These are phyloP conservation scores for Metschnikowia baotianmanensis DNA, from an alignment of 805 yeast genomes.

Conservation along the genomic window DNA sequence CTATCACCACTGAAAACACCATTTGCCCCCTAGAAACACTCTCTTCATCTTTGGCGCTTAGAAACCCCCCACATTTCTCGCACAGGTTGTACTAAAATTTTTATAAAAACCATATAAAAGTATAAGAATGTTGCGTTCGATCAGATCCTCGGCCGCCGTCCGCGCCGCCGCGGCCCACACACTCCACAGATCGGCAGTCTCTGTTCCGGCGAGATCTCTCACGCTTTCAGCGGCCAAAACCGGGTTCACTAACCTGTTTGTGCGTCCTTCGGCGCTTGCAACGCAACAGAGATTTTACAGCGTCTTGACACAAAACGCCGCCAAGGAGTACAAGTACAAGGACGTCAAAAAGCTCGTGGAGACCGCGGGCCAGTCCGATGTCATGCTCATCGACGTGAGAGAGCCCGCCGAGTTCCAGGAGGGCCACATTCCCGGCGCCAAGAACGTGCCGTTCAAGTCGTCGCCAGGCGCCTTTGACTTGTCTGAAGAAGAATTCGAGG, in stretches of 20 bases:
- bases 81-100: too few species aligned
- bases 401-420: constrained; percentile 77
- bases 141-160: constrained; percentile 7
- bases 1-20: not conserved
- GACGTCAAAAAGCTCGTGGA: constrained; percentile 46
- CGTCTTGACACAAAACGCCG: constrained; percentile 39
- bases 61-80: not conserved
- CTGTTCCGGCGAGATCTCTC: constrained; percentile 7
- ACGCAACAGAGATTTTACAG: constrained; percentile 24
- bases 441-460: constrained; percentile 86
- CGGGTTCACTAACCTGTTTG: constrained; percentile 3
- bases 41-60: too few species aligned
- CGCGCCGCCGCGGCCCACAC: constrained; percentile 7
- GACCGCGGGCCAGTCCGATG: constrained; percentile 42
- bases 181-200: constrained; percentile 4
- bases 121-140: constrained; percentile 7
- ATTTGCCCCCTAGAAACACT: not conserved
- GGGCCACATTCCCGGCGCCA: constrained; percentile 80
- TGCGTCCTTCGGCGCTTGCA: not conserved
- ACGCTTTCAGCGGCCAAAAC: constrained; percentile 6
- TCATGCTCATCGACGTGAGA: constrained; percentile 81
- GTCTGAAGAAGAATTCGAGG: constrained; percentile 73
- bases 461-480: constrained; percentile 91
- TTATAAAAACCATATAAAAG: too few species aligned
- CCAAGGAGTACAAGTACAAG: constrained; percentile 51